Evolutionary conservation across 2,329 filamentous ascomycete genomes (phyloP).

Genomic region (Colletotrichum sublineola): DNA sequence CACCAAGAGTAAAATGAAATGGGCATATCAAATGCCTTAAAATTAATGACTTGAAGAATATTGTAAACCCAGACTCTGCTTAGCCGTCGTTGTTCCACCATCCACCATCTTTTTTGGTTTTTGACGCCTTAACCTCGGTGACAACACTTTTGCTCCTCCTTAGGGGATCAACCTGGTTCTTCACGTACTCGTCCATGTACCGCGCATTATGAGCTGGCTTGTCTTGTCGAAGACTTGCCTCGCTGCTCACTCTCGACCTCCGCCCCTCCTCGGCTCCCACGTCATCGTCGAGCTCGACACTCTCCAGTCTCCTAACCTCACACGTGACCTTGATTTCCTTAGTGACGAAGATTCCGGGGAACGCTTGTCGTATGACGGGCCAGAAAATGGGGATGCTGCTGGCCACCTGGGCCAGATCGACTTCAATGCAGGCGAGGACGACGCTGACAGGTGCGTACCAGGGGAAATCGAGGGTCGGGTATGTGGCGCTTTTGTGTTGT

Average conservation of each 20-base stretch:
- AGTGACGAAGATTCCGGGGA: conserved; percentile 40
- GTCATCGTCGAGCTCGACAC: conserved; percentile 35
- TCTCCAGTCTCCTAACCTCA: conserved; percentile 30
- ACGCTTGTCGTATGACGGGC: conserved; percentile 68
- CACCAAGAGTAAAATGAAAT: neutral
- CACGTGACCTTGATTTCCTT: conserved; percentile 37
- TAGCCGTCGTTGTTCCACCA: conserved; percentile 26
- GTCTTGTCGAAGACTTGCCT: conserved; percentile 41
- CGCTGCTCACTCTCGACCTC: conserved; percentile 34
- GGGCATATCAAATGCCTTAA: neutral
- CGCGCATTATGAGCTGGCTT: neutral
- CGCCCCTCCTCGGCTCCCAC: conserved; percentile 30
- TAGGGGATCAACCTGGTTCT: conserved; percentile 32
- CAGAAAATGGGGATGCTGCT: conserved; percentile 83
- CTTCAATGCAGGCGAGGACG: conserved; percentile 44
- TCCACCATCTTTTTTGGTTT: neutral
- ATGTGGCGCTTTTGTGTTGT: conserved; percentile 48
- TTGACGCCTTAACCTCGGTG: conserved; percentile 24
- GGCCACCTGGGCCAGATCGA: conserved; percentile 48
- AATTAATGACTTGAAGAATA: neutral
- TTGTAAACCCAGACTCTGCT: neutral
- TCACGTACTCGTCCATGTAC: conserved; percentile 28
- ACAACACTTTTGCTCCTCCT: conserved; percentile 24
- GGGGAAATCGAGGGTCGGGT: conserved; percentile 51
- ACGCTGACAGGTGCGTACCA: conserved; percentile 49